Conservation (phyloP, 140 eudicot species). For the Bidens hawaiensis region DNA sequence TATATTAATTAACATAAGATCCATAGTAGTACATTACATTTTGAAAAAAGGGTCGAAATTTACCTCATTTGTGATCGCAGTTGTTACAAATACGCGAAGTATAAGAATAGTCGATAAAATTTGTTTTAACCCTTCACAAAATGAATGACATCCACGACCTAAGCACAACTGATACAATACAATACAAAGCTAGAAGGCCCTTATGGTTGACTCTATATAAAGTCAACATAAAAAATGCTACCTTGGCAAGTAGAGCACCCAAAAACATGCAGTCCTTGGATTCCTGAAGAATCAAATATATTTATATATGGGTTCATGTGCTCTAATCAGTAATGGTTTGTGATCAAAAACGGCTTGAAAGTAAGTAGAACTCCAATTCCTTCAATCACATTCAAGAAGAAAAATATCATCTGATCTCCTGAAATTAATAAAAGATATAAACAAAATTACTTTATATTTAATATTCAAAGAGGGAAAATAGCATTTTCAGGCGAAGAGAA, state of each 20-base stretch:
- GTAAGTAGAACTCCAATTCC: slow-evolving; percentile 36
- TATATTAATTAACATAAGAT: too few species aligned
- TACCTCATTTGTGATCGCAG: too few species aligned
- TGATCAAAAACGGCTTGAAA: slow-evolving; percentile 42
- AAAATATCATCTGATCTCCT: slow-evolving; percentile 48
- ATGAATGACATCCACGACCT: slow-evolving; percentile 4
- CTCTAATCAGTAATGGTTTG: slow-evolving; percentile 21
- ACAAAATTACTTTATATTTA: too few species aligned
- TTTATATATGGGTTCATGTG: not conserved
- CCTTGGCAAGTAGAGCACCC: not conserved
- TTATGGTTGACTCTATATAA: not conserved
- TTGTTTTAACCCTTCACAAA: not conserved
- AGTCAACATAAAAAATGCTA: not conserved
- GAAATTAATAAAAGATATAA: slow-evolving; percentile 6
- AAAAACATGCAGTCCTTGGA: not conserved
- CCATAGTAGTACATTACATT: too few species aligned
- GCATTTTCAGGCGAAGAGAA: not conserved
- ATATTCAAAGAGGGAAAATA: not conserved
- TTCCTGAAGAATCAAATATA: not conserved
- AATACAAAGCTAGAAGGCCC: not conserved
- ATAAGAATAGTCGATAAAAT: too few species aligned
- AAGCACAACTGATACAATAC: not conserved
- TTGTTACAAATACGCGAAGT: too few species aligned
- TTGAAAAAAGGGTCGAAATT: too few species aligned
- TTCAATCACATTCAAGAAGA: slow-evolving; percentile 40